Evolutionary conservation across 1,284 basidiomycete species (phyloP).

Genomic region (Microbotryum silenes-acaulis): DNA sequence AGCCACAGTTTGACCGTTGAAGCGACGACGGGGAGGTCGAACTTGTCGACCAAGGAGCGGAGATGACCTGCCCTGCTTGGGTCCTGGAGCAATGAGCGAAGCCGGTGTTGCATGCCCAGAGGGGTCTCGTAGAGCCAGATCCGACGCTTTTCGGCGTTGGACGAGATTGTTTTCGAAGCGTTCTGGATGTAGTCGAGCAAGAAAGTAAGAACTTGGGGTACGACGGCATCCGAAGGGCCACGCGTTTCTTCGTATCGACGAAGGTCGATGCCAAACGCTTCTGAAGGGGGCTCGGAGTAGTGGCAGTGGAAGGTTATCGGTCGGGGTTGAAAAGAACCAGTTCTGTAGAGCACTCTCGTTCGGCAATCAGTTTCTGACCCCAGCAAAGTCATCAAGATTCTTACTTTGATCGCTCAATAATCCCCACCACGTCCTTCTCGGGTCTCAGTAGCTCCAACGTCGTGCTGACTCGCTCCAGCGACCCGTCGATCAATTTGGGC

Average conservation of each 20-base stretch:
- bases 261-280: slow-evolving; percentile 29
- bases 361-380: not conserved
- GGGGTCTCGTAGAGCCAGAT: slow-evolving; percentile 29
- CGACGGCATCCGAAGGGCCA: not conserved
- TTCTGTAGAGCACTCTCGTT: slow-evolving; percentile 2
- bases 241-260: slow-evolving; percentile 25
- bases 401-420: slow-evolving; percentile 31
- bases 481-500: slow-evolving; percentile 6
- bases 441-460: slow-evolving; percentile 23
- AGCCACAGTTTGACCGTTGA: slow-evolving; percentile 33
- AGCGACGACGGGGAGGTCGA: slow-evolving; percentile 32
- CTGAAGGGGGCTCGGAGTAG: slow-evolving; percentile 22
- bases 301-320: slow-evolving; percentile 28
- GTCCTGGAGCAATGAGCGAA: slow-evolving; percentile 14
- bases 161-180: not conserved
- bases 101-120: slow-evolving; percentile 19
- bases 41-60: slow-evolving; percentile 2
- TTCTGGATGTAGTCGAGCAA: slow-evolving; percentile 15
- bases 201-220: slow-evolving; percentile 17
- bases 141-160: slow-evolving; percentile 25
- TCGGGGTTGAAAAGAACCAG: slow-evolving; percentile 31
- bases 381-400: not conserved
- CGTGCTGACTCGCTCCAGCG: slow-evolving; percentile 14
- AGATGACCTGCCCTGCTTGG: not conserved
- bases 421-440: slow-evolving; percentile 25